These are phyloP conservation scores for Phytophthora hibernalis DNA, from an alignment of 352 stramenopile species.

Conservation along the genomic window DNA sequence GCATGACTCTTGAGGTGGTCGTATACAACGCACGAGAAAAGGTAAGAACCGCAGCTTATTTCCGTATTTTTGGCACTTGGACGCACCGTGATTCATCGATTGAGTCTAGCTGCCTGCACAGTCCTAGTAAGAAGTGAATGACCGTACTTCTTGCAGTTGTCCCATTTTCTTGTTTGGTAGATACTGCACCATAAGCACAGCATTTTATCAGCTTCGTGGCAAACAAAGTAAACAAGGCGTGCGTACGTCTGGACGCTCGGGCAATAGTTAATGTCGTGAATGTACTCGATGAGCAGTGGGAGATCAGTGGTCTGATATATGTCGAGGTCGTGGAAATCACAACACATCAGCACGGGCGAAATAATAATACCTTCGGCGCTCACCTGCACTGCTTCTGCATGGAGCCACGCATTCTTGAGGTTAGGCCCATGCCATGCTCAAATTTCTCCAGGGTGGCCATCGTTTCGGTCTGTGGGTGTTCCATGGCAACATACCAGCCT, in stretches of 20 bases:
- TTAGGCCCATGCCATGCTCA: slow-evolving; percentile 88
- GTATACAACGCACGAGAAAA: neutral
- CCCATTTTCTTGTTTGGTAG: slow-evolving; percentile 73
- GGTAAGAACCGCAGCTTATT: neutral
- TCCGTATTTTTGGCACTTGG: neutral
- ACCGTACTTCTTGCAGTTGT: slow-evolving; percentile 90
- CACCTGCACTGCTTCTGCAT: slow-evolving; percentile 89
- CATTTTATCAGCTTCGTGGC: neutral
- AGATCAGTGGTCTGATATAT: slow-evolving; percentile 84
- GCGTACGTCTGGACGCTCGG: slow-evolving; percentile 71
- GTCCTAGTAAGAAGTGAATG: slow-evolving; percentile 85
- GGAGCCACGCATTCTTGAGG: slow-evolving; percentile 92
- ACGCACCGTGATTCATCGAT: slow-evolving; percentile 83
- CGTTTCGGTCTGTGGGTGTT: slow-evolving; percentile 52
- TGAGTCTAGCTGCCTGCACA: slow-evolving; percentile 85
- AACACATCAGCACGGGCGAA: neutral
- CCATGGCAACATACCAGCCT: neutral
- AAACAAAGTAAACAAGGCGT: neutral
- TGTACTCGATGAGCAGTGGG: slow-evolving; percentile 89
- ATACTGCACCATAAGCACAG: too few species aligned
- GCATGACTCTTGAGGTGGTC: too few species aligned
- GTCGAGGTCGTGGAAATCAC: neutral
- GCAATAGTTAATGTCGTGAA: slow-evolving; percentile 84
- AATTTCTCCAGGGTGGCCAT: slow-evolving; percentile 85
- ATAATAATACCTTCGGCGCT: neutral